phyloP scores from a whole-genome alignment of 2,329 filamentous ascomycete genomes.

The Cytospora piceicola region DNA sequence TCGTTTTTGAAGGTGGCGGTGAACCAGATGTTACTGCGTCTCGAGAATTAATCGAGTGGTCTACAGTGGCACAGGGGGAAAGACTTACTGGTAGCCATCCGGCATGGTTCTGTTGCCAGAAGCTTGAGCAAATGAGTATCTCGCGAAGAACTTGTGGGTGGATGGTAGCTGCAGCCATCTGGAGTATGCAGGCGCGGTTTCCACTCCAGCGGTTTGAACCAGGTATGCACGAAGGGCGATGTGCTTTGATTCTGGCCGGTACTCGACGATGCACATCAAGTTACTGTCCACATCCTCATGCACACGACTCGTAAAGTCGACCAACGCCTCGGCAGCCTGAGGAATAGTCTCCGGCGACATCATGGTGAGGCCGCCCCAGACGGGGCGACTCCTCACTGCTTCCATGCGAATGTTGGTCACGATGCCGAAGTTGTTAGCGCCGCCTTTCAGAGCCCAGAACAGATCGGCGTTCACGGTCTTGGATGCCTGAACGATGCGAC shows the following conservation, averaged over 20 bases:
- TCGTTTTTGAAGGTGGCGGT: slow-evolving; percentile 10
- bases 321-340: slow-evolving; percentile 1
- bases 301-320: neutral
- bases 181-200: too few species aligned
- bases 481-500: slow-evolving; percentile 10
- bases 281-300: too few species aligned
- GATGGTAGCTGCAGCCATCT: too few species aligned
- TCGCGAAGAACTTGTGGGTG: too few species aligned
- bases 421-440: slow-evolving; percentile 37
- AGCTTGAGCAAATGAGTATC: too few species aligned
- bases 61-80: too few species aligned
- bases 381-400: neutral
- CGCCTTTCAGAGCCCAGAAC: slow-evolving; percentile 37
- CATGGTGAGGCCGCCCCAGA: slow-evolving; percentile 8
- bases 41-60: neutral
- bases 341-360: neutral
- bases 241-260: too few species aligned
- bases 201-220: too few species aligned
- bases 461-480: slow-evolving; percentile 30
- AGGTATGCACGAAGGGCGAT: too few species aligned
- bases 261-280: too few species aligned
- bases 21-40: slow-evolving; percentile 6
- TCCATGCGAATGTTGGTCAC: slow-evolving; percentile 30
- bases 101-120: too few species aligned
- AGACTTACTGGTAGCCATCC: too few species aligned